Evolutionary conservation across 345 rosid species (phyloP), one percentile per base, ranked within the genome.

Genomic region (Turnera subulata): DNA sequence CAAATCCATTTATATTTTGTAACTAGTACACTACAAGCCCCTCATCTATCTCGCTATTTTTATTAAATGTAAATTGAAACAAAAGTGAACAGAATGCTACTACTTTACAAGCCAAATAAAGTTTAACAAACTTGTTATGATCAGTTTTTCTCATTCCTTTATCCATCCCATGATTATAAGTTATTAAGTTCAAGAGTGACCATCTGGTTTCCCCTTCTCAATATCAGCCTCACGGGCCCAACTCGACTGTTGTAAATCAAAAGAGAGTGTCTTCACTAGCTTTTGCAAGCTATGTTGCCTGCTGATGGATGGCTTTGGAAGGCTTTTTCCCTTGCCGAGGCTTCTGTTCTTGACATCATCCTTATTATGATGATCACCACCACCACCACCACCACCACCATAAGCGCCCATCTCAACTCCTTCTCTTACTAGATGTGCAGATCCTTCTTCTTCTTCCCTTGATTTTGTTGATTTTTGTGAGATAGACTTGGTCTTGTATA

Each of bases 401-500:
- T 20, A 38, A 12, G 54, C 55, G 9, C 13, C 10, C 75, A 75
- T 62, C 64, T 76, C 72, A 4, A 73, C 44, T 42, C 49, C 53
- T 14, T 48, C 63, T 37, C 63, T 61, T 9, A 58, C 69, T 12
- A 58, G 50, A 16, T 53, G 55, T 21, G 55, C 63, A 21, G 75
- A 69, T 12, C 81, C 62, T 55, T 63, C 78, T 55, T 66, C 76
- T 55, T 64, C 65, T 52, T 61, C 65, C 42, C 40, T 48, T 17
- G 24, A 68, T 16, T 58, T 66, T 9, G n/a, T 26, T 24, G 70
- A 24, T 45, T 56, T 62, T 22, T 54, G 1, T 23, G 73, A 38
- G 6, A 0, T 13, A 2, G 80, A 40, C 60, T 73, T 72, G 59
- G 62, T 68, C 62, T 63, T 81, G 73, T 79, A 79, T 0, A 63